Percentiles rank a stretch among this genome's conserved stretches.
phyloP scores from a whole-genome alignment of 306 rosid genomes.

The Prosopis cineraria region DNA sequence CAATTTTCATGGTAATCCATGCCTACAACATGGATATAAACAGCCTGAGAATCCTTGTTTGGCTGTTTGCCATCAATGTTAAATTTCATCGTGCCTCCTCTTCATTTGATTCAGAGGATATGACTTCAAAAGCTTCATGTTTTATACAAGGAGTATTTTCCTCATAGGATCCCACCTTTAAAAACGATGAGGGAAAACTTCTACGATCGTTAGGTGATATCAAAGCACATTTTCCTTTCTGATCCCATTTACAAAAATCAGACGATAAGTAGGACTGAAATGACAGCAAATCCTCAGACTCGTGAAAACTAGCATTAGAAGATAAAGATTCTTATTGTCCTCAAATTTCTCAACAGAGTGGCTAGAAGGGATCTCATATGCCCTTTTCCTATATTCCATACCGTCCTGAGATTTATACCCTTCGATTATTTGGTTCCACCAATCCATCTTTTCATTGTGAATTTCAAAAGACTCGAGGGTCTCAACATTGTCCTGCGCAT shows the following conservation, averaged over 20 bases:
- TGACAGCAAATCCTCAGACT: constrained; percentile 29
- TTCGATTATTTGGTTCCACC: constrained; percentile 28
- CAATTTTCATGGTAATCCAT: constrained; percentile 27
- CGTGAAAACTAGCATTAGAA: constrained; percentile 33
- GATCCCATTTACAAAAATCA: constrained; percentile 53
- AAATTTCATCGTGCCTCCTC: constrained; percentile 19
- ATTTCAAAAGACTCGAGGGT: constrained; percentile 26
- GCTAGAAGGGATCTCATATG: constrained; percentile 25
- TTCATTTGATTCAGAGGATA: constrained; percentile 6
- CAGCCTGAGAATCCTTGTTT: constrained; percentile 25
- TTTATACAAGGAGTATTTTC: constrained; percentile 23
- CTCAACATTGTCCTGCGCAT: constrained; percentile 28
- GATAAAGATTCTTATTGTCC: constrained; percentile 34
- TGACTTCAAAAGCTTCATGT: constrained; percentile 26
- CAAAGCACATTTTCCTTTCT: constrained; percentile 50
- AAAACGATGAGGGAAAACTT: constrained; percentile 1
- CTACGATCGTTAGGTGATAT: constrained; percentile 22
- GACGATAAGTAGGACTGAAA: constrained; percentile 33
- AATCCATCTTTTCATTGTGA: constrained; percentile 16
- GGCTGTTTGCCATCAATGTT: constrained; percentile 31
- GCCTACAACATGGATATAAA: constrained; percentile 30
- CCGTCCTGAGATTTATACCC: constrained; percentile 34
- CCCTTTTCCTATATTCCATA: constrained; percentile 17
- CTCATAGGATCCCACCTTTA: constrained; percentile 27
- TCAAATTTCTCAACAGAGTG: constrained; percentile 31